Base-by-base conservation (phyloP, 2,329 filamentous ascomycete genomes). In the Cadophora gregata region DNA sequence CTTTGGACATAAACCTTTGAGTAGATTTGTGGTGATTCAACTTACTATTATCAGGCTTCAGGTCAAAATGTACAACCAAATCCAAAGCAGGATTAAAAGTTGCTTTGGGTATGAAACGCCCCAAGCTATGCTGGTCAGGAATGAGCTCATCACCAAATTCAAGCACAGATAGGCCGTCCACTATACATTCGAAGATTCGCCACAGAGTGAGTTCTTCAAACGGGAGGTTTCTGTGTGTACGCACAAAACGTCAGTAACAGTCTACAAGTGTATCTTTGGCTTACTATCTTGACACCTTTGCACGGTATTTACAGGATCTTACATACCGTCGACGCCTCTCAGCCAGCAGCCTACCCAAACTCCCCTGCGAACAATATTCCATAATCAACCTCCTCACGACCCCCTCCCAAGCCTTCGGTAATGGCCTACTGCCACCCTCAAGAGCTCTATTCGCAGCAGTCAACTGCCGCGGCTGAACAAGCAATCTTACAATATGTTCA, bases 31-130 rank as follows among this genome's bases (percentile, higher is more conserved):
- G 31, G 4, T 4, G 6, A n/a, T 4, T 12, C 2, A 50, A 31
- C 65, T 48, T n/a, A 67, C 65, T 56, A 31, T 67, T 67, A 2
- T 47, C 25, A 47, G 47, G 53, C 25, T 67, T 67, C 9, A 67
- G 27, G 51, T 67, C 61, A 36, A 64, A 61, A 58, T 67, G 65
- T 5, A 59, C 29, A 21, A 67, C 33, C 25, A 38, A 1, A 10
- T 47, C 2, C 42, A 6, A 21, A 6, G 50, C n/a, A 4, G 21
- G 25, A 33, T 24, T 2, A 38, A 36, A 55, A 1, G 25, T 19
- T 21, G 27, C 5, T 7, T 25, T 9, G 7, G 59, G 42, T 4
- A 61, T 21, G 38, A 47, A n/a, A 19, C 6, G 4, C 1, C 29
- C 45, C n/a, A 16, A 29, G 16, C 2, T 45, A 9, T 5, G 19